phyloP scores from a whole-genome alignment of 345 rosid genomes.

The Microthlaspi erraticum region DNA sequence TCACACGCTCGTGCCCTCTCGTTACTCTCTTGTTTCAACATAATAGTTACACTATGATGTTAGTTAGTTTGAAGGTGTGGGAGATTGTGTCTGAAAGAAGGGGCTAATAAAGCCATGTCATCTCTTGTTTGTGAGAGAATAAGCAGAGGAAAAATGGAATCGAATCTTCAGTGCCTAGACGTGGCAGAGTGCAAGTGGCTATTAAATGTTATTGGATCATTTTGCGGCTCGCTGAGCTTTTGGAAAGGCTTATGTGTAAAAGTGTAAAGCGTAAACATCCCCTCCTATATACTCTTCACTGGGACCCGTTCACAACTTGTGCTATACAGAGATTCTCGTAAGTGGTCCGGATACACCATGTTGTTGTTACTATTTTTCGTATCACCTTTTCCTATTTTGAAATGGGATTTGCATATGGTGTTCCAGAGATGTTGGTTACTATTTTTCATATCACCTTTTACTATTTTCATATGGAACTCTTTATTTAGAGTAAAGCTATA shows the following conservation, averaged over 20 bases:
- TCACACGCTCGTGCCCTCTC: constrained; percentile 77
- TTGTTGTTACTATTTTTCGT: constrained; percentile 11
- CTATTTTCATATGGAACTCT: constrained; percentile 14
- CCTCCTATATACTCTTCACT: neutral
- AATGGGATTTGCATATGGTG: neutral
- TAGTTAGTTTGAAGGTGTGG: constrained; percentile 18
- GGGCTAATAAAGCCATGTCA: constrained; percentile 32
- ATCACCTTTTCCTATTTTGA: constrained; percentile 28
- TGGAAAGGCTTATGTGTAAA: constrained; percentile 40
- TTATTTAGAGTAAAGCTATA: constrained; percentile 5
- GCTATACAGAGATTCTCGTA: constrained; percentile 24
- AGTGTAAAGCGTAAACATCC: constrained; percentile 25
- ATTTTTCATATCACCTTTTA: constrained; percentile 22
- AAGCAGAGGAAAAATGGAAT: constrained; percentile 29
- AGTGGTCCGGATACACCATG: constrained; percentile 21
- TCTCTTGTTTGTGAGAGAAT: constrained; percentile 33
- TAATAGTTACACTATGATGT: constrained; percentile 25
- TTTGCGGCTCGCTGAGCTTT: constrained; percentile 54
- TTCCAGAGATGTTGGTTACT: neutral
- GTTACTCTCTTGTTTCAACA: constrained; percentile 64
- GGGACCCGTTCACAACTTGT: constrained; percentile 32
- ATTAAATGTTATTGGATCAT: constrained; percentile 46
- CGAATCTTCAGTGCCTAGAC: constrained; percentile 51
- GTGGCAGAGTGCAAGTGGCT: constrained; percentile 50
- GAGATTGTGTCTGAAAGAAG: constrained; percentile 29